Evolutionary conservation across 2,329 filamentous ascomycete genomes (phyloP).

Genomic region (Cladosporium sp.): DNA sequence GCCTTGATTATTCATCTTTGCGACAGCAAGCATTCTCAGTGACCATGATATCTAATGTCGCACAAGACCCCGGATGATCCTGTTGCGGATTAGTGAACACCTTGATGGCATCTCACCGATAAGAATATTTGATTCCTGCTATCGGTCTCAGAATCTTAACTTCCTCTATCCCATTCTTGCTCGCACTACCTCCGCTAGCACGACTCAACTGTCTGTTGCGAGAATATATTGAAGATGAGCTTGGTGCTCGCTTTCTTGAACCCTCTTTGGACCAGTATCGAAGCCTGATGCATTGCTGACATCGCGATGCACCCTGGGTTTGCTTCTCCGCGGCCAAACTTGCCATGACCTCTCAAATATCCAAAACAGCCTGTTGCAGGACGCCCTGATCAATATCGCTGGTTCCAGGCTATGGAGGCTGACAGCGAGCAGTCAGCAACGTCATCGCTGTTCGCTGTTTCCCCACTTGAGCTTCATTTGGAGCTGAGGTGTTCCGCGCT

Average conservation of each 20-base stretch:
- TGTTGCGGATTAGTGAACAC: background rate
- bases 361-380: background rate
- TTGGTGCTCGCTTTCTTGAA: background rate
- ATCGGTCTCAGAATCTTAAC: background rate
- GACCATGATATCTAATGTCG: background rate
- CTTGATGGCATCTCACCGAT: background rate
- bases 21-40: background rate
- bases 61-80: background rate
- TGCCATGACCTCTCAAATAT: background rate
- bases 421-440: background rate
- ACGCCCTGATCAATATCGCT: background rate
- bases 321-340: background rate
- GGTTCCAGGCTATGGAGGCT: background rate
- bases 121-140: background rate
- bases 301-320: background rate
- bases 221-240: background rate
- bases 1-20: background rate
- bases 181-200: background rate
- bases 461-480: background rate
- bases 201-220: background rate
- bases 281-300: background rate
- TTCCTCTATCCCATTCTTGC: background rate
- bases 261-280: background rate
- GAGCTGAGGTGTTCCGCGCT: background rate
- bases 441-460: background rate